A percentile compares a stretch with the other conserved stretches of the same genome.
Conservation (phyloP, 2,329 filamentous ascomycete species). For the Cercospora sp. region DNA sequence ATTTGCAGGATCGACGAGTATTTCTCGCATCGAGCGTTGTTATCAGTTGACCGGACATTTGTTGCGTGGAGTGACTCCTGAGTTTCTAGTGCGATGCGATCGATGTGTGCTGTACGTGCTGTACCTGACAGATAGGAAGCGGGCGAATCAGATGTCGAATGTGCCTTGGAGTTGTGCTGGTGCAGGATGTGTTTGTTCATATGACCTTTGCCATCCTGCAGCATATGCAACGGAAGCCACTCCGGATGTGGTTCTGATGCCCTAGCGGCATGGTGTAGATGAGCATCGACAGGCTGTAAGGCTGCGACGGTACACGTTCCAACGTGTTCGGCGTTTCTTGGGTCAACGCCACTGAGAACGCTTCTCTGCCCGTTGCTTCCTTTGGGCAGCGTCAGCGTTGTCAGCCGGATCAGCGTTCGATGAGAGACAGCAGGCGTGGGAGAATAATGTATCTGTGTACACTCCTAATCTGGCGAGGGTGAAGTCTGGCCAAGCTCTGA, state of each 20-base stretch:
- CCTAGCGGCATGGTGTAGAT: neutral
- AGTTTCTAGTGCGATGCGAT: neutral
- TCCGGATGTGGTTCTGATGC: neutral
- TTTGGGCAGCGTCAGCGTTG: neutral
- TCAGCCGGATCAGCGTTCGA: neutral
- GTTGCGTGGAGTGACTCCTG: neutral
- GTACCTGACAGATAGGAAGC: neutral
- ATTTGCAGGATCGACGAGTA: neutral
- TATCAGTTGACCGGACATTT: neutral
- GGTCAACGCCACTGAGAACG: neutral
- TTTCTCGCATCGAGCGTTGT: neutral
- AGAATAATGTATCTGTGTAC: neutral
- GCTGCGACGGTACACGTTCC: neutral
- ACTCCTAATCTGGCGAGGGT: neutral
- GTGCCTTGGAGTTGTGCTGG: neutral
- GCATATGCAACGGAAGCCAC: neutral
- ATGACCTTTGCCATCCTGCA: neutral
- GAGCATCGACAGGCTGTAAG: neutral
- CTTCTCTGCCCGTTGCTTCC: neutral
- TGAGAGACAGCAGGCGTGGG: neutral
- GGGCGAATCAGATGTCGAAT: neutral
- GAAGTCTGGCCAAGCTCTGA: neutral
- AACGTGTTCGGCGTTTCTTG: neutral
- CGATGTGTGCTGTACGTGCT: neutral
- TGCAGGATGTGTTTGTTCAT: neutral